Evolutionary conservation across 202 grass and related monocot genomes (phyloP).

Genomic region (Carex arenaria): DNA sequence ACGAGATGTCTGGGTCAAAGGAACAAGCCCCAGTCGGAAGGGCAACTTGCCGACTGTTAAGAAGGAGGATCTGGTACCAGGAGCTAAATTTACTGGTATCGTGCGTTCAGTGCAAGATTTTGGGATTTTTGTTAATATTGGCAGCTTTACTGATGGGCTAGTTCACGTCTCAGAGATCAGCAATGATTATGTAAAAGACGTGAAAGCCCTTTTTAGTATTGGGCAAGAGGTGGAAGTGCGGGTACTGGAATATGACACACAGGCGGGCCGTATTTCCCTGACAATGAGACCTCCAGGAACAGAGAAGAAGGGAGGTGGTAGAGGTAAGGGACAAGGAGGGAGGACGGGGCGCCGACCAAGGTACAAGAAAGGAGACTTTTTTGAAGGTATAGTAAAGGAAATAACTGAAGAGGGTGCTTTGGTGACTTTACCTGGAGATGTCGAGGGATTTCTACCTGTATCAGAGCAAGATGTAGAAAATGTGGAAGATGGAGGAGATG

Average conservation of each 20-base stretch:
- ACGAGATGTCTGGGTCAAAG: slow-evolving; percentile 40
- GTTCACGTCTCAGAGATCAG: slow-evolving; percentile 91
- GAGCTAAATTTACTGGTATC: slow-evolving; percentile 70
- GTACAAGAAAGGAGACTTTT: slow-evolving; percentile 49
- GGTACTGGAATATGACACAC: slow-evolving; percentile 65
- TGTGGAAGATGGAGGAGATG: no score
- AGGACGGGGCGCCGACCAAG: slow-evolving; percentile 37
- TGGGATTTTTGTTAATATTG: slow-evolving; percentile 86
- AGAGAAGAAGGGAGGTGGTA: slow-evolving; percentile 40
- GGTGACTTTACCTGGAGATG: slow-evolving; percentile 69
- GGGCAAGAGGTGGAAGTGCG: slow-evolving; percentile 87
- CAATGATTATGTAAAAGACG: slow-evolving; percentile 75
- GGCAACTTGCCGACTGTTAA: slow-evolving; percentile 69
- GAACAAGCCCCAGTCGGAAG: slow-evolving; percentile 36
- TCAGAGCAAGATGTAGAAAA: slow-evolving; percentile 43
- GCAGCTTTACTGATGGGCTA: slow-evolving; percentile 77
- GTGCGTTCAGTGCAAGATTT: slow-evolving; percentile 89
- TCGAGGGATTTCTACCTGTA: slow-evolving; percentile 85
- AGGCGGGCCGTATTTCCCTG: slow-evolving; percentile 70
- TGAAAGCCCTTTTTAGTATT: slow-evolving; percentile 64
- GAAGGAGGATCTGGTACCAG: slow-evolving; percentile 73
- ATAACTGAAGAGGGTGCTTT: slow-evolving; percentile 60
- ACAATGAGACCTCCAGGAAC: slow-evolving; percentile 70
- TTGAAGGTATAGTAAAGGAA: slow-evolving; percentile 61
- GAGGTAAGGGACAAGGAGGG: slow-evolving; percentile 30